A percentile compares a stretch with the other conserved stretches of the same genome.
Conservation (phyloP, 2,329 filamentous ascomycete genomes). For the Colletotrichum falcatum region DNA sequence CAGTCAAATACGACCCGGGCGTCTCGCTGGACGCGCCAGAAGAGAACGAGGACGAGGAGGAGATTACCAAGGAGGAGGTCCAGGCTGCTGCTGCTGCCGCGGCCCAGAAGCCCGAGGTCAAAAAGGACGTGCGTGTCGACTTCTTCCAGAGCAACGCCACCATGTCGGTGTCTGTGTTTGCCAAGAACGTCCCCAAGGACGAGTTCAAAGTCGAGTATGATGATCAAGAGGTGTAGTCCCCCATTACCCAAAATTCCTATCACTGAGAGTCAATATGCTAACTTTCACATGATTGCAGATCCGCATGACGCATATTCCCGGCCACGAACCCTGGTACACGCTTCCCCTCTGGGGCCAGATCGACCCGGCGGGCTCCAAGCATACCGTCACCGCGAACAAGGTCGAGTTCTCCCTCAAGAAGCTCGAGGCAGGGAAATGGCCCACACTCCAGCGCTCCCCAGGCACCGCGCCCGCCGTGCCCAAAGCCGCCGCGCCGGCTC, state of each 20-base stretch:
- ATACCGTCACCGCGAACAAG: constrained; percentile 79
- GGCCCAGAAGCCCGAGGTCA: constrained; percentile 22
- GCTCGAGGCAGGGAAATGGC: constrained; percentile 76
- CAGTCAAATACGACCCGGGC: constrained; percentile 44
- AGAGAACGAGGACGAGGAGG: constrained; percentile 42
- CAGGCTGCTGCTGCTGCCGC: constrained; percentile 20
- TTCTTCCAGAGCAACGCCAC: constrained; percentile 51
- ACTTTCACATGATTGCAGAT: constrained; percentile 19
- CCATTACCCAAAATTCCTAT: constrained; percentile 45
- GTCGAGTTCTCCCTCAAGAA: constrained; percentile 83
- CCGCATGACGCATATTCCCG: constrained; percentile 40
- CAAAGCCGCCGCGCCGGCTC: background rate
- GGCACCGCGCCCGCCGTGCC: constrained; percentile 13
- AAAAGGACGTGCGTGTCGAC: constrained; percentile 47
- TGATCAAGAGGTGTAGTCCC: constrained; percentile 39
- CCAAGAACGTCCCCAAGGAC: constrained; percentile 56
- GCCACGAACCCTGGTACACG: constrained; percentile 38
- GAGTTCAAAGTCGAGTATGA: constrained; percentile 54
- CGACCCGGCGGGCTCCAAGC: constrained; percentile 69
- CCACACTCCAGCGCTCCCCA: constrained; percentile 46
- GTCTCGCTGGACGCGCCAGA: constrained; percentile 20
- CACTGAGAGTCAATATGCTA: background rate
- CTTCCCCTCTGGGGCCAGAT: constrained; percentile 71
- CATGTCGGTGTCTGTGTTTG: constrained; percentile 57
- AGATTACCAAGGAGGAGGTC: constrained; percentile 43